These are phyloP conservation scores for Claviceps digitariae DNA, from an alignment of 2,329 filamentous ascomycete genomes.

Conservation along the genomic window DNA sequence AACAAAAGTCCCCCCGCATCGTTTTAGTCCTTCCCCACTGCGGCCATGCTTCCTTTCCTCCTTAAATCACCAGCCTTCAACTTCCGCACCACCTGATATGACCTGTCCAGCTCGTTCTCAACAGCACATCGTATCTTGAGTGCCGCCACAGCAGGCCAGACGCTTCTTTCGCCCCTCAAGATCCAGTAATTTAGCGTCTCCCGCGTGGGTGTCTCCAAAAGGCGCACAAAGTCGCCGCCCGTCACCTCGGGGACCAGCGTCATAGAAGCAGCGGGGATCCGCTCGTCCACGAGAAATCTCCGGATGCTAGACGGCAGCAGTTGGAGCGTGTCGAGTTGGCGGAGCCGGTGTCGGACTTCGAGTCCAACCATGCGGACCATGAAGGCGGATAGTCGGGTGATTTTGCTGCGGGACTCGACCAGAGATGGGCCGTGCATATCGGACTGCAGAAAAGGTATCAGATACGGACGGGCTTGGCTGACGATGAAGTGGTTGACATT, in stretches of 20 bases:
- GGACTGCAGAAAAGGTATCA: constrained; percentile 71
- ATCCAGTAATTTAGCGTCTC: constrained; percentile 77
- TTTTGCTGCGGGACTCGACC: constrained; percentile 43
- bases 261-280: constrained; percentile 62
- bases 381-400: constrained; percentile 42
- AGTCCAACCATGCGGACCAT: constrained; percentile 56
- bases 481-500: constrained; percentile 95
- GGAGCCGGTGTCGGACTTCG: constrained; percentile 67
- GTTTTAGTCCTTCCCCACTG: constrained; percentile 9
- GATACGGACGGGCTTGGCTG: constrained; percentile 79
- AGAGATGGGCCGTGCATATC: constrained; percentile 65
- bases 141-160: constrained; percentile 81
- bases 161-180: constrained; percentile 65
- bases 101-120: constrained; percentile 75
- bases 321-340: constrained; percentile 66
- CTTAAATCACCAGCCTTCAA: constrained; percentile 38
- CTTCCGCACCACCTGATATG: constrained; percentile 67
- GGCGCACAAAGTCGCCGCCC: constrained; percentile 55
- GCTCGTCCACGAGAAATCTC: constrained; percentile 70
- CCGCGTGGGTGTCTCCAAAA: constrained; percentile 72
- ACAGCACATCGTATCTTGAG: constrained; percentile 71
- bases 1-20: background rate
- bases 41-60: constrained; percentile 29
- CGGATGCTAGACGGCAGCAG: constrained; percentile 57
- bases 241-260: constrained; percentile 73